Evolutionary conservation across 1,284 basidiomycete species (phyloP), one percentile per base, ranked within the genome.

Genomic region (Polyporus tsugae): DNA sequence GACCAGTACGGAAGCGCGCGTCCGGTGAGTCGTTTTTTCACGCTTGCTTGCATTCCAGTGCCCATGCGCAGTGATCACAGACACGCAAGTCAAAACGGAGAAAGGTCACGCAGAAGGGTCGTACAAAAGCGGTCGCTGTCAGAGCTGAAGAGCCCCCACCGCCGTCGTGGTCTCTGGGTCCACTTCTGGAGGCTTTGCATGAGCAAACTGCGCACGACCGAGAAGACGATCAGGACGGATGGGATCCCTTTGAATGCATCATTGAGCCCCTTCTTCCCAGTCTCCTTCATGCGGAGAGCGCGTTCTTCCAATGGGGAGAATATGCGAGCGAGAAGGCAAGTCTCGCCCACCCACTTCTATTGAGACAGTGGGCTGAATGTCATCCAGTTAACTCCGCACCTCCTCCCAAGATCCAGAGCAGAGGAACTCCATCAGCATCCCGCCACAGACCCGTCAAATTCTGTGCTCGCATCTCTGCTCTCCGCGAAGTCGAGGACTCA

Each of bases 241-340:
- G 62, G 38, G 70, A 76, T 13, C 63, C 67, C 17, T 80, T 80
- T 36, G 79, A 80, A 6, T 29, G 53, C 0, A 36, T 76, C 15
- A 68, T 78, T 0, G 74, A 73, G 35, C 61, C 73, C 0, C 10
- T 75, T 11, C 69, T 79, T 6, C 67, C 70, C 1, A 75, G 78
- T 7, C 74, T 73, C 6, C 57, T 71, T 0, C 64, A 74, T 17
- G 69, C 67, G 6, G 73, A 75, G 39, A 68, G 62, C 38, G 67
- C 66, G 5, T 69, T 73, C 42, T 63, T 75, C 11, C 68, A 64
- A 35, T 67, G 65, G 19, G 63, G 61, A 36, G 49, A 22, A 22
- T 66, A 71, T 64, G 49, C 63, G 38, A 70, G 77, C 49, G 68
- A 75, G 53, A 66, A 55, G 63, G 76, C 74, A 17, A 35, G 69